Conservation (phyloP, 306 rosid genomes). For the Begonia peltatifolia region DNA sequence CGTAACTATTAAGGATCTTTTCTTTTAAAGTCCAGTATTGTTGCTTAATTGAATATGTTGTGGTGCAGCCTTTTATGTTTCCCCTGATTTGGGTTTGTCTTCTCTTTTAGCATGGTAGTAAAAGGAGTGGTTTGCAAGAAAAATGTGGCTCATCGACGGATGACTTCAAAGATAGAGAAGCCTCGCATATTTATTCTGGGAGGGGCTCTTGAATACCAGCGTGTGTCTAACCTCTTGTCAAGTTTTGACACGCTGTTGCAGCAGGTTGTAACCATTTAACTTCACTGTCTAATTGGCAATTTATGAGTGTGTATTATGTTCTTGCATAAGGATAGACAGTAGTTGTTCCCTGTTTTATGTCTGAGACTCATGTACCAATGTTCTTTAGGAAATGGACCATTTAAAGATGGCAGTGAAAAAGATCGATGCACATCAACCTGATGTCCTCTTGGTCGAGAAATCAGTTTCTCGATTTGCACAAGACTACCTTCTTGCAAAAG, state of each 20-base stretch:
- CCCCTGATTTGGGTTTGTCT: conserved; percentile 17
- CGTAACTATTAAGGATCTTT: too few species aligned
- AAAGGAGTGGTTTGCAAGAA: conserved; percentile 94
- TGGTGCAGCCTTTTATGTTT: conserved; percentile 5
- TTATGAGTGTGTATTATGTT: background rate
- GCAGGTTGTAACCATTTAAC: conserved; percentile 57
- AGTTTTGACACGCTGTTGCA: conserved; percentile 94
- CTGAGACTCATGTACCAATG: conserved; percentile 3
- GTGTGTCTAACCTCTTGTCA: conserved; percentile 66
- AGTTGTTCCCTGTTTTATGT: conserved; percentile 1
- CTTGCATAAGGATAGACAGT: too few species aligned
- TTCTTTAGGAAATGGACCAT: conserved; percentile 84
- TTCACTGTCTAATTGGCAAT: too few species aligned
- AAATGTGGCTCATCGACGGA: conserved; percentile 91
- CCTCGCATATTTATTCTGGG: conserved; percentile 80
- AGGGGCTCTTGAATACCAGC: conserved; percentile 98
- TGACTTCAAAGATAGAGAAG: conserved; percentile 62
- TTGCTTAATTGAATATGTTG: too few species aligned
- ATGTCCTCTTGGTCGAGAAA: conserved; percentile 85
- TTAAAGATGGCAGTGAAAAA: conserved; percentile 97
- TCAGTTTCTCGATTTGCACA: conserved; percentile 94
- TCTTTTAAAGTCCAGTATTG: too few species aligned
- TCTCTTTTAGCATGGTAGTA: conserved; percentile 50
- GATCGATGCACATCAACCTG: conserved; percentile 68
- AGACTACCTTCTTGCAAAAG: conserved; percentile 81